Conservation (phyloP, 2,329 filamentous ascomycete genomes). For the Colletotrichum paranaense region DNA sequence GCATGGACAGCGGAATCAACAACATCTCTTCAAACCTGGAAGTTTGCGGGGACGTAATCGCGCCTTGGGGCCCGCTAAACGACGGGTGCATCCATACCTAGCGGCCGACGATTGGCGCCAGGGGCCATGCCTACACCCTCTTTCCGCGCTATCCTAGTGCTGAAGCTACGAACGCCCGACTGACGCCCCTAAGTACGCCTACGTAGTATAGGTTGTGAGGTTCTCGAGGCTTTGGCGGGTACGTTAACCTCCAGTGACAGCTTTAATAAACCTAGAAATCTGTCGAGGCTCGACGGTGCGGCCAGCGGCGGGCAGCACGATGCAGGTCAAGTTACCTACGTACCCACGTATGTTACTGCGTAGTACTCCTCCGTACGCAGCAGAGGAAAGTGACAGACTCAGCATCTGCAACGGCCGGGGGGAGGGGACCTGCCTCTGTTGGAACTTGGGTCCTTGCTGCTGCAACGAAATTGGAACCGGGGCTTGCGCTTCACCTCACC, state of each 20-base stretch:
- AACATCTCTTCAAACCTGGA: background rate
- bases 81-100: slow-evolving; percentile 29
- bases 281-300: background rate
- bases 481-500: background rate
- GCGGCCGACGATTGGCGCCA: slow-evolving; percentile 31
- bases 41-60: slow-evolving; percentile 8
- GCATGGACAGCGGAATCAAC: background rate
- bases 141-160: background rate
- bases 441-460: background rate
- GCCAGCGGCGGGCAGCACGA: background rate
- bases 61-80: slow-evolving; percentile 20
- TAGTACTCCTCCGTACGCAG: too few relatives aligned
- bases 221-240: background rate
- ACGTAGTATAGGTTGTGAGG: too few relatives aligned
- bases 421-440: slow-evolving; percentile 14
- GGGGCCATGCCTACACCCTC: slow-evolving; percentile 9
- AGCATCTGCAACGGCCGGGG: background rate
- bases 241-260: background rate
- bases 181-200: background rate
- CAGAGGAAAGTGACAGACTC: background rate
- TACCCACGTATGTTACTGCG: too few relatives aligned
- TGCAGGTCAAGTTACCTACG: background rate
- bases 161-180: background rate
- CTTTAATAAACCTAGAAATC: too few relatives aligned
- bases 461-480: slow-evolving; percentile 3